Conservation (phyloP, 1,284 basidiomycete species). For the Phaffia rhodozyma region DNA sequence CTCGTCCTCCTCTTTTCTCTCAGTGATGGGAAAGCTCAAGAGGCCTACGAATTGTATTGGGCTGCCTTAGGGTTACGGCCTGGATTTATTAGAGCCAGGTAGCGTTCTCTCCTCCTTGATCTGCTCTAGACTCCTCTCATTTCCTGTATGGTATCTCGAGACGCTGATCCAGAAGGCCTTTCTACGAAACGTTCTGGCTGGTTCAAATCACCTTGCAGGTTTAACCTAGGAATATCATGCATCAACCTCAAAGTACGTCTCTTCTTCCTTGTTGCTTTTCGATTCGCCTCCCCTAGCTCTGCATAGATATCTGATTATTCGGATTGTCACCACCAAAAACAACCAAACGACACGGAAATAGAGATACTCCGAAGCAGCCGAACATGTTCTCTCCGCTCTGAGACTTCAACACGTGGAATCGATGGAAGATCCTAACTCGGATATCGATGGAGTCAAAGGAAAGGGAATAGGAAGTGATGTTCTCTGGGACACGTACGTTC, state of each 20-base stretch:
- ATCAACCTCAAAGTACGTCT: conserved; percentile 76
- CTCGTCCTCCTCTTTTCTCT: background rate
- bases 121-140: background rate
- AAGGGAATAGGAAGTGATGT: conserved; percentile 4
- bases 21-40: conserved; percentile 57
- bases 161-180: background rate
- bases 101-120: background rate
- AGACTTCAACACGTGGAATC: conserved; percentile 68
- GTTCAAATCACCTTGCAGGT: conserved; percentile 39
- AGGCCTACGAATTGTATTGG: conserved; percentile 82
- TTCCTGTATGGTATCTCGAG: background rate
- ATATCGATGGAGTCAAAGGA: conserved; percentile 25
- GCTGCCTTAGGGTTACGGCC: conserved; percentile 83
- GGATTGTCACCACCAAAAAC: background rate
- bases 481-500: conserved; percentile 16
- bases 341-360: background rate
- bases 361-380: conserved; percentile 12
- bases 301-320: too few species aligned
- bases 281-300: background rate
- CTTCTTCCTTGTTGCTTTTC: conserved; percentile 58
- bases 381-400: conserved; percentile 10
- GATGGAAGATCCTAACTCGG: conserved; percentile 37
- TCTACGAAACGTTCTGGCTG: background rate
- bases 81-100: conserved; percentile 82
- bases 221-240: conserved; percentile 82